Evolutionary conservation across 306 rosid genomes (phyloP).

Genomic region (Prosopis cineraria): DNA sequence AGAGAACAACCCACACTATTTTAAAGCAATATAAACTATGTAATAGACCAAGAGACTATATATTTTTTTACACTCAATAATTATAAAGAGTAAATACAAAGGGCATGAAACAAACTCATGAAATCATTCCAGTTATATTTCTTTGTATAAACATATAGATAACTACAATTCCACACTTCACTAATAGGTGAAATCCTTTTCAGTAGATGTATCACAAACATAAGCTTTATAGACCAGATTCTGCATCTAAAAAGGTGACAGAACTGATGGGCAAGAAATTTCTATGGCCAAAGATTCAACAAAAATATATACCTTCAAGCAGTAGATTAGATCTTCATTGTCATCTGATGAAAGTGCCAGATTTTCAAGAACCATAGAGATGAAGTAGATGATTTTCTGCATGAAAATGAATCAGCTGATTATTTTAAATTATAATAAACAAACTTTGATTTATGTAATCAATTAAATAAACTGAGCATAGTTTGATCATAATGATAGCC

Average conservation of each 20-base stretch:
- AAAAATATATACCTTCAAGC: slow-evolving; percentile 71
- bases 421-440: slow-evolving; percentile 6
- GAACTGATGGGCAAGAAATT: not conserved
- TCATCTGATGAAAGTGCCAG: slow-evolving; percentile 85
- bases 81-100: not conserved
- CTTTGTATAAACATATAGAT: slow-evolving; percentile 1
- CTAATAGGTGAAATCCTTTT: not conserved
- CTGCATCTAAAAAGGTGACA: not conserved
- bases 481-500: slow-evolving; percentile 17
- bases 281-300: not conserved
- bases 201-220: slow-evolving; percentile 9
- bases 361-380: slow-evolving; percentile 77
- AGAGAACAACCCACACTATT: not conserved
- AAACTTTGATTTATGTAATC: not conserved
- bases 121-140: slow-evolving; percentile 19
- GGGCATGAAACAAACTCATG: slow-evolving; percentile 20
- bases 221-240: not conserved
- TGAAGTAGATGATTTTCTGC: slow-evolving; percentile 94
- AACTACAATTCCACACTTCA: slow-evolving; percentile 21
- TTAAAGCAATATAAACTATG: slow-evolving; percentile 20
- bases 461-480: slow-evolving; percentile 9
- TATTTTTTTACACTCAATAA: slow-evolving; percentile 15
- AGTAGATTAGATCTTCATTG: slow-evolving; percentile 85
- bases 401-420: slow-evolving; percentile 38
- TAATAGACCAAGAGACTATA: slow-evolving; percentile 1